phyloP scores from a whole-genome alignment of 495 filamentous ascomycete species.

The Neurospora africana region DNA sequence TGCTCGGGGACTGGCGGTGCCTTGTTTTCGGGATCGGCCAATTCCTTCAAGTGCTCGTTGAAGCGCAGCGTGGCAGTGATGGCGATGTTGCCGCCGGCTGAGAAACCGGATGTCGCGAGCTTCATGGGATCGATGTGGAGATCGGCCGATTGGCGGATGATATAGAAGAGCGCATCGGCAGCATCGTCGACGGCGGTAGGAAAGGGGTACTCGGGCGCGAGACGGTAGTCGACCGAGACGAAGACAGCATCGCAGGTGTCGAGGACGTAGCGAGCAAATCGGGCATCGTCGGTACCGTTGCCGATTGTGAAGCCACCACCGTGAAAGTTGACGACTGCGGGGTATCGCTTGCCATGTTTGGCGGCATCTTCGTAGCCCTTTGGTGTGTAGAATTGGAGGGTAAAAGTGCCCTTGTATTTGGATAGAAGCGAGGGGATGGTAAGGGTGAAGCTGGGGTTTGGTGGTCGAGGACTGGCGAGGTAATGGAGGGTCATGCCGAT shows the following conservation, averaged over 20 bases:
- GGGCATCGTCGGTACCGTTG: constrained; percentile 56
- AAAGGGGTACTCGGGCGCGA: constrained; percentile 69
- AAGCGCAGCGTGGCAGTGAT: constrained; percentile 71
- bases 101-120: constrained; percentile 75
- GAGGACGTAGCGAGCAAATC: constrained; percentile 48
- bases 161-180: constrained; percentile 56
- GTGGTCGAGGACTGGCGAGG: constrained; percentile 55
- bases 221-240: constrained; percentile 63
- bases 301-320: constrained; percentile 74
- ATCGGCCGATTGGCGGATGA: constrained; percentile 48
- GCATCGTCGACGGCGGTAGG: constrained; percentile 69
- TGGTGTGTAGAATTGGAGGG: constrained; percentile 76
- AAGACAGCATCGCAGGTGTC: constrained; percentile 49
- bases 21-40: neutral
- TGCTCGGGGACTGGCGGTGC: constrained; percentile 17
- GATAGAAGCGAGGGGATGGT: constrained; percentile 52
- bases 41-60: constrained; percentile 21
- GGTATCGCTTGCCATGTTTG: constrained; percentile 44
- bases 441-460: constrained; percentile 54
- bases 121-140: constrained; percentile 28
- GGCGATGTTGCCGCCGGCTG: constrained; percentile 75
- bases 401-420: constrained; percentile 41
- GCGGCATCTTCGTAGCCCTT: constrained; percentile 44
- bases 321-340: constrained; percentile 64
- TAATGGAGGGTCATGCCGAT: constrained; percentile 72